Base-by-base conservation (phyloP, 1,284 basidiomycete genomes). In the Trichosporon faecale region DNA sequence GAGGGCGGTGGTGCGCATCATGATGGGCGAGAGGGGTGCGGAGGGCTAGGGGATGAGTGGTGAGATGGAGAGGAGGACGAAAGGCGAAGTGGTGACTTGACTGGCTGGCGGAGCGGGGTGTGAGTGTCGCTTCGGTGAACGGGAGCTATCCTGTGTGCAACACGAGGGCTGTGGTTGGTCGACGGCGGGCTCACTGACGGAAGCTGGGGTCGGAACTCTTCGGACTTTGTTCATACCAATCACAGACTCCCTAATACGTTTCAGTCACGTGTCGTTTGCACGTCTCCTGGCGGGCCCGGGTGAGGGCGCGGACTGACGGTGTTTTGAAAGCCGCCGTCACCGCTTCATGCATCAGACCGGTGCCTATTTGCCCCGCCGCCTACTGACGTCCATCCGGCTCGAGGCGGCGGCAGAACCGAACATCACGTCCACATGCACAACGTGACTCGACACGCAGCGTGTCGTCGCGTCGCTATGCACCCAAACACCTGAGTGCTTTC, bases 1-100 rank as follows among this genome's bases (percentile, higher is more conserved):
- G 65, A 73, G 68, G 65, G 72, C 70, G 67, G 68, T 68, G 61
- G 68, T 66, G 67, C 70, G 69, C 69, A 74, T 72, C 73, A 74
- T 74, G 23, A 40, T 71, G 65, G 46, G 46, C 6, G 25, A 55
- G 60, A 27, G 27, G 29, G 33, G n/a, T 21, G 61, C 31, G 7
- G 63, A 46, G 64, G 57, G 25, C 6, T 31, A 57, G 23, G 18
- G 23, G 40, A 63, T 67, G 68, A 69, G 64, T 64, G 66, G 66
- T 65, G 65, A 65, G 52, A 29, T 57, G 67, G n/a, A 66, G 49
- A 46, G 25, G 65, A 40, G 8, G 44, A 67, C 23, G 60, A 60
- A 61, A 65, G n/a, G 57, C 23, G 52, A 66, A 65, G 66, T 33
- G 27, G 44, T 40, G 57, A 57, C 33, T 61, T 61, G 57, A 27